Evolutionary conservation across 1,139 yeast species (phyloP).

Genomic region (Debaryomyces psychrophilus): DNA sequence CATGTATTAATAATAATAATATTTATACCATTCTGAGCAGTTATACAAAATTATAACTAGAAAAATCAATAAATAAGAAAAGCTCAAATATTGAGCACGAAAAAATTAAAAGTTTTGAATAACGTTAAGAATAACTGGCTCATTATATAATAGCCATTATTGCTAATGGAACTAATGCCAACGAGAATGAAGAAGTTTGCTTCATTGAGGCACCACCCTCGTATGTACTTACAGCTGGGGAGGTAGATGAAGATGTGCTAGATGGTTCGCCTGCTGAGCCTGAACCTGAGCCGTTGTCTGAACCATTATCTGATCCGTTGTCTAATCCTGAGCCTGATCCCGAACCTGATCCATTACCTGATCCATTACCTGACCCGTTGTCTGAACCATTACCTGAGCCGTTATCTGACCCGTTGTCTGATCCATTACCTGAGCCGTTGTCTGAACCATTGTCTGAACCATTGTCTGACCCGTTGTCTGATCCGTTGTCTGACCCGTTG

Average conservation of each 20-base stretch:
- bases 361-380: background rate
- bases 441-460: background rate
- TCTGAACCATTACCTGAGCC: background rate
- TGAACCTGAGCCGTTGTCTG: slow-evolving; percentile 8
- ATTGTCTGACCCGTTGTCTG: background rate
- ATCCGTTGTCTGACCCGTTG: background rate
- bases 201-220: slow-evolving; percentile 29
- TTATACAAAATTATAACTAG: no score
- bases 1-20: no score
- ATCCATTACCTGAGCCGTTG: background rate
- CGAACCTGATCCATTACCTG: no score
- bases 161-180: slow-evolving; percentile 33
- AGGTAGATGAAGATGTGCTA: slow-evolving; percentile 15
- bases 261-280: slow-evolving; percentile 11
- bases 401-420: background rate
- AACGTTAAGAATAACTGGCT: background rate
- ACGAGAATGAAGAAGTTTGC: slow-evolving; percentile 29
- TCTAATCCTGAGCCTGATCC: no score
- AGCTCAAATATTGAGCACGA: background rate
- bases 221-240: slow-evolving; percentile 17
- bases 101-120: background rate
- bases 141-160: slow-evolving; percentile 1
- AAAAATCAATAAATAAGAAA: background rate
- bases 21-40: no score
- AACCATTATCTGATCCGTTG: slow-evolving; percentile 15